phyloP scores from a whole-genome alignment of 805 yeast genomes.

The Sugiyamaella chiloensis region DNA sequence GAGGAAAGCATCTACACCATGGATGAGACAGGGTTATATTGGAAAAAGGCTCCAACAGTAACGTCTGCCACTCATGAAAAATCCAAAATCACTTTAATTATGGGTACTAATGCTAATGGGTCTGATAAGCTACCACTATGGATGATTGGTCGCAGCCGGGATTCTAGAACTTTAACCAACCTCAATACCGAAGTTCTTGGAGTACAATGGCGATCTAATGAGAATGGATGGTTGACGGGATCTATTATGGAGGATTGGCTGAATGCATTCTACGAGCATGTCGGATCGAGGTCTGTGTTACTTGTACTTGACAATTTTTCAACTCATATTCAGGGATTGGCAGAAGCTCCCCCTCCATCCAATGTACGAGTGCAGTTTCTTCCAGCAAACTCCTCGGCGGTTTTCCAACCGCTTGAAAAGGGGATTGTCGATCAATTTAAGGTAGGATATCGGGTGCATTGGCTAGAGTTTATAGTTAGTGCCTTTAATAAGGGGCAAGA shows the following conservation, averaged over 20 bases:
- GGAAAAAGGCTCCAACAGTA: slow-evolving; percentile 6
- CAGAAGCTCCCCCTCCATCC: slow-evolving; percentile 11
- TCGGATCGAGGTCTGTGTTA: slow-evolving; percentile 6
- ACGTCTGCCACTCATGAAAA: not conserved
- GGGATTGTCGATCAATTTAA: slow-evolving; percentile 13
- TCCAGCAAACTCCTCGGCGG: slow-evolving; percentile 8
- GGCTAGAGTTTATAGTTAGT: slow-evolving; percentile 9
- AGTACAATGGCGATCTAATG: slow-evolving; percentile 10
- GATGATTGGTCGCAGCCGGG: slow-evolving; percentile 8
- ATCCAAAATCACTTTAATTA: slow-evolving; percentile 8
- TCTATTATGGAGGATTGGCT: slow-evolving; percentile 14
- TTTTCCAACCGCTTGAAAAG: slow-evolving; percentile 15
- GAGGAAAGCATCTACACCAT: slow-evolving; percentile 13
- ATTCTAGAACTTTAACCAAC: not conserved
- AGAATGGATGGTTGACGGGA: slow-evolving; percentile 14
- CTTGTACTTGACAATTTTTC: slow-evolving; percentile 12
- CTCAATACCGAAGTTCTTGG: slow-evolving; percentile 1
- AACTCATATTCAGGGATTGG: slow-evolving; percentile 13
- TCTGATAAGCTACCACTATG: slow-evolving; percentile 11
- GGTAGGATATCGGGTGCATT: slow-evolving; percentile 9
- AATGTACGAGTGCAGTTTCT: slow-evolving; percentile 12
- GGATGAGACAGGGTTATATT: slow-evolving; percentile 13
- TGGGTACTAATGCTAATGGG: slow-evolving; percentile 9
- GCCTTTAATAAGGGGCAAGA: slow-evolving; percentile 8
- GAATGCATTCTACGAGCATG: slow-evolving; percentile 11